Base-by-base conservation (phyloP, 2,329 filamentous ascomycete genomes). In the Monosporascus sp. region DNA sequence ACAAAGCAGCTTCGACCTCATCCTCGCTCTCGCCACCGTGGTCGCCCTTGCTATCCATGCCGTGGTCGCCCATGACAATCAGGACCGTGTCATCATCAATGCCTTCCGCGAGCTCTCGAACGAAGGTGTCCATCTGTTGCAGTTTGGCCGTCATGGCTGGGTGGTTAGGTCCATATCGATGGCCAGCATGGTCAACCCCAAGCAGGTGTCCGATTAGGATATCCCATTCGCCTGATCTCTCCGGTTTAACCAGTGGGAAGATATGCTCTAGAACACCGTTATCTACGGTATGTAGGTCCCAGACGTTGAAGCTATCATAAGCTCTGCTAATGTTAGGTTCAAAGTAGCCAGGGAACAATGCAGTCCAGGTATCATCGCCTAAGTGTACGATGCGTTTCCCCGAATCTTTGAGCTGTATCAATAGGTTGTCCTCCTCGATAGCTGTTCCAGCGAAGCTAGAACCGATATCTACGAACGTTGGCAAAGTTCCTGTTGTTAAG, bases 21-120 rank as follows among this genome's bases (percentile, higher is more conserved):
- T 97, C 91, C 61, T 97, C 90, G 35, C 93, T 97, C 74, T 99
- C 94, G 51, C 94, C 94, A n/a, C 94, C 94, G 66, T 99, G 94
- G 61, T 99, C 94, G 18, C 94, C 94, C 74, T 99, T 97, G 56
- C 82, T 77, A 70, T 99, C 94, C 94, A 99, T 99, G 11, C 94
- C 94, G 67, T 99, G 94, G 68, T 99, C 94, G n/a, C 94, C 94
- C 90, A 99, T 96, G 15, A 99, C 89, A 20, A 99, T 85, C 37
- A 99, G 76, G 22, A 99, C 76, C 0, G 94, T 99, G 52, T 90
- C 76, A 50, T 97, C 88, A 62, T 96, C 93, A 18, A 99, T 75
- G 3, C 76, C 75, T 1, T 81, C 76, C 3, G 89, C 85, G 51
- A 97, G 77, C 25, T 87, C 79, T 44, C 85, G 81, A 54, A 97